These are phyloP conservation scores for Euptelea pleiosperma DNA, from an alignment of 164 flowering plant genomes.

Conservation along the genomic window DNA sequence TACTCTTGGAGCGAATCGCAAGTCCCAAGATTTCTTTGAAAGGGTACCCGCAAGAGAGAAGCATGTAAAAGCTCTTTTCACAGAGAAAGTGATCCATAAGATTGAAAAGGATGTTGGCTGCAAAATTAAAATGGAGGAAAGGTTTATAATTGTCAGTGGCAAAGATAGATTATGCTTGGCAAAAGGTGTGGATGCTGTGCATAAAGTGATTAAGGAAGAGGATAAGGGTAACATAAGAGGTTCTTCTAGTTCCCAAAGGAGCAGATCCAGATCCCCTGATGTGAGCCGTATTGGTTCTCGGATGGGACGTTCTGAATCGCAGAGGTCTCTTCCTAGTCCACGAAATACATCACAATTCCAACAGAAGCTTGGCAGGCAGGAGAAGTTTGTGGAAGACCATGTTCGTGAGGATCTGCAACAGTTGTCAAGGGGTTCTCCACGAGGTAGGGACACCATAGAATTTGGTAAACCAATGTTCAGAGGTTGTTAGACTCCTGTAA, in stretches of 20 bases:
- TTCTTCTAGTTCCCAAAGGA: constrained; percentile 45
- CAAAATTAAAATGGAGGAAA: constrained; percentile 87
- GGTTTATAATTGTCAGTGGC: constrained; percentile 91
- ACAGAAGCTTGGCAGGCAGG: constrained; percentile 36
- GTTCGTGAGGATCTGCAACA: constrained; percentile 69
- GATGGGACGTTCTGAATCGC: constrained; percentile 53
- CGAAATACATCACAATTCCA: constrained; percentile 23
- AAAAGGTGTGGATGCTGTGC: constrained; percentile 98
- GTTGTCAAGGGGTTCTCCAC: constrained; percentile 68
- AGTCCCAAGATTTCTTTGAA: constrained; percentile 92
- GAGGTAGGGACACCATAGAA: constrained; percentile 79
- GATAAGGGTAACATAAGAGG: constrained; percentile 47
- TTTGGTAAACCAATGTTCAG: constrained; percentile 43
- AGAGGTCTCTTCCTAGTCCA: constrained; percentile 59
- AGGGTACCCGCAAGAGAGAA: constrained; percentile 90
- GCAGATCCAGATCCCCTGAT: constrained; percentile 67
- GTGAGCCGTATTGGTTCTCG: constrained; percentile 48
- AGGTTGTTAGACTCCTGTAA: constrained; percentile 15
- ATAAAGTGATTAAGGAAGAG: constrained; percentile 68
- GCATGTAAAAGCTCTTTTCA: constrained; percentile 73
- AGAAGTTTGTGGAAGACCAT: constrained; percentile 67
- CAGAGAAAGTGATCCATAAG: constrained; percentile 66
- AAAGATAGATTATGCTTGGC: constrained; percentile 73
- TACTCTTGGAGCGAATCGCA: constrained; percentile 94
- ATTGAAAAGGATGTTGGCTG: constrained; percentile 95